Conservation (phyloP, 495 filamentous ascomycete species). For the Hypoxylon lenormandii region DNA sequence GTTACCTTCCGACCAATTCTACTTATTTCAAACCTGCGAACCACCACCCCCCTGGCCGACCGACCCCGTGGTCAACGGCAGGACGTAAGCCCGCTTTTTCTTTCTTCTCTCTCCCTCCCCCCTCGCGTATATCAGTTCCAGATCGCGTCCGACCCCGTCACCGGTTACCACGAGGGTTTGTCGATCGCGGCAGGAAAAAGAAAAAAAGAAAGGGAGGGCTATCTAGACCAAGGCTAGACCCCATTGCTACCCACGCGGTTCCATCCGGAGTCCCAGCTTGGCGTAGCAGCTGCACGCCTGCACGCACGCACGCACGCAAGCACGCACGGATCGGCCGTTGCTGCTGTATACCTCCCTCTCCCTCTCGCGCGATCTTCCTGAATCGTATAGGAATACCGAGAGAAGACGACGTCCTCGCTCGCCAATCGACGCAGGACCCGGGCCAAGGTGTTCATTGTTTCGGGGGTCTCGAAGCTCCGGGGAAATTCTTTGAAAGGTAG, state of each 20-base stretch:
- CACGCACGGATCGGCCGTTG: too few species aligned
- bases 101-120: not conserved
- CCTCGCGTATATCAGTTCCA: slow-evolving; percentile 3
- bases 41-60: not conserved
- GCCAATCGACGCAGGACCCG: not conserved
- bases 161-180: slow-evolving; percentile 1
- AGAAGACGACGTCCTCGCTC: not conserved
- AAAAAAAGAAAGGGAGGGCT: slow-evolving; percentile 2
- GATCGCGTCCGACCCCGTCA: slow-evolving; percentile 17
- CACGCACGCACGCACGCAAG: not conserved
- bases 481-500: not conserved
- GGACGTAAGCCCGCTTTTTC: not conserved
- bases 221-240: slow-evolving; percentile 8
- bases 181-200: not conserved
- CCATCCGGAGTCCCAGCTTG: slow-evolving; percentile 24
- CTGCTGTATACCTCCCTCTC: not conserved
- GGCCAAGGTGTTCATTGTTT: not conserved
- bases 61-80: not conserved
- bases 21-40: not conserved
- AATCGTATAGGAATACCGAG: slow-evolving; percentile 2
- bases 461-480: slow-evolving; percentile 21
- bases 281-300: slow-evolving; percentile 13
- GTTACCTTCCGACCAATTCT: not conserved
- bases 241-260: slow-evolving; percentile 36
- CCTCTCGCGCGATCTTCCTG: slow-evolving; percentile 27